Base-by-base conservation (phyloP, 2,329 filamentous ascomycete species). In the Paecilomyces dactylethromorphus region DNA sequence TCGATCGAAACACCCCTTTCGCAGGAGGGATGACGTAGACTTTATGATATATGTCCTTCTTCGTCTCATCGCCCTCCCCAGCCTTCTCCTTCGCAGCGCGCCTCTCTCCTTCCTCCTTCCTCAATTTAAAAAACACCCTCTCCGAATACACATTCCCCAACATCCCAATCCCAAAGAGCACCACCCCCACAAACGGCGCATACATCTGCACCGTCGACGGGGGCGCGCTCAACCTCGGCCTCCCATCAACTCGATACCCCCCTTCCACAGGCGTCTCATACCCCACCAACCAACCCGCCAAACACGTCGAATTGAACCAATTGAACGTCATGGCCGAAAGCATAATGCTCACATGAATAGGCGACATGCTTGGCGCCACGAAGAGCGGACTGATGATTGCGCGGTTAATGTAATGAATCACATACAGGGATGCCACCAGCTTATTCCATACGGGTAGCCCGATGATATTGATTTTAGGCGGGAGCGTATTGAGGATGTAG, bases 331-430 rank as follows among this genome's bases (percentile, higher is more conserved):
- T 63, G 3, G 87, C 94, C 22, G 79, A 74, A 54, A 78, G 8
- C 79, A 87, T 88, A 63, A 97, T 82, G 29, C 85, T 57, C 1
- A 84, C 70, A 74, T 96, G 90, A 64, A 96, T 90, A 8, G 93
- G 93, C 3, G 92, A 91, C 89, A 99, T 97, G 79, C 87, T 92
- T 0, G 93, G 93, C 63, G 93, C 91, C 45, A 85, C 77, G 63
- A 93, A 81, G 59, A 95, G 78, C 2, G 94, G 93, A 58, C 87
- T 89, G 62, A 96, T 76, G 58, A 97, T 74, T 10, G 94, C 92
- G 62, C 94, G 91, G 81, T 99, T 95, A 70, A 86, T 65, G 80
- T 99, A 99, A 78, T 99, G 94, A 58, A 93, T 84, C 33, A 89
- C 81, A 80, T 90, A 78, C 0, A 79, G 67, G 3, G 67, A 60